Evolutionary conservation across 2,329 filamentous ascomycete species (phyloP), one percentile per base, ranked within the genome.

Genomic region (Chaetomium sp.): DNA sequence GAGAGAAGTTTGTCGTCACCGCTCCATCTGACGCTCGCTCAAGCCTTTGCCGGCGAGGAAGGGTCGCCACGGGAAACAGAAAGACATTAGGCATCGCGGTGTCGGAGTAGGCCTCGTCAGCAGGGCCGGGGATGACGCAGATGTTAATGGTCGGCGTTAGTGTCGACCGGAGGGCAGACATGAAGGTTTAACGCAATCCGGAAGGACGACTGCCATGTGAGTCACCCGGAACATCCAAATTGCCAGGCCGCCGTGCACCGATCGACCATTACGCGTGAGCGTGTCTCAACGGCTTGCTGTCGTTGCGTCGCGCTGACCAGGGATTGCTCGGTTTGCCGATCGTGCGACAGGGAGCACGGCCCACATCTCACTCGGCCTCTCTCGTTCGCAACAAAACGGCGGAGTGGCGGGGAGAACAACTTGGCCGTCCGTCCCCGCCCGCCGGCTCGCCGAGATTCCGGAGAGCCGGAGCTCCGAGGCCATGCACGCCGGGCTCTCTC

Each of bases 61-160:
- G 57, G 47, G 16, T 13, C 16, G 58, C 31, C 42, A 27, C 35
- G 29, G 13, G 47, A 21, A 10, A 0, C 7, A 25, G 31, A 29
- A 12, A 1, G 49, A 21, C 21, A 45, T 3, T 2, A 54, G n/a
- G n/a, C 8, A 33, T 49, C 19, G 38, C 51, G 51, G 23, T 49
- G 51, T 56, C 27, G 38, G 51, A 49, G 27, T 19, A 31, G 47
- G 59, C 59, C 19, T 55, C 59, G 59, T 63, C 55, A 62, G 60
- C 54, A 33, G 21, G 19, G 3, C n/a, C 8, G 27, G n/a, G 42
- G 38, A 47, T 62, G 51, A 56, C 59, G 51, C 51, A 38, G 25
- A 27, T 33, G n/a, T 35, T 25, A 8, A 23, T 35, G 19, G 21
- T 31, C 13, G 38, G 25, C 12, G 16, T 21, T 16, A 38, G 35